These are phyloP conservation scores for Boletus subcaerulescens DNA, from an alignment of 768 basidiomycete genomes.

Conservation along the genomic window DNA sequence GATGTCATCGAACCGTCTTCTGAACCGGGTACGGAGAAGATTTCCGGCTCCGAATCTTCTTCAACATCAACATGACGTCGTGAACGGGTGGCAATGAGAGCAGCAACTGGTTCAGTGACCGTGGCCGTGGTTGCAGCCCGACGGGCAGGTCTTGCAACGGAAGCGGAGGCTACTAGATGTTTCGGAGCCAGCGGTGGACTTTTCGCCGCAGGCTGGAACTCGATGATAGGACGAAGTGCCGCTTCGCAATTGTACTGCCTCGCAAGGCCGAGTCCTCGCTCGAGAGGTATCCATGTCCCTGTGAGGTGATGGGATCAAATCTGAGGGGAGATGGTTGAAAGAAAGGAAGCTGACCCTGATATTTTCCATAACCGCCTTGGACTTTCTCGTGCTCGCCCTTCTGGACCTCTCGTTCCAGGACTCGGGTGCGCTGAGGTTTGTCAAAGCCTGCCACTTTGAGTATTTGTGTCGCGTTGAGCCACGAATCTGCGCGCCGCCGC, in stretches of 20 bases:
- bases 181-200: slow-evolving; percentile 96
- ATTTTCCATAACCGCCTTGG: slow-evolving; percentile 99
- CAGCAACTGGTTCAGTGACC: slow-evolving; percentile 14
- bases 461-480: slow-evolving; percentile 99
- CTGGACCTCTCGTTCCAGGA: slow-evolving; percentile 96
- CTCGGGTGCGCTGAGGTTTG: slow-evolving; percentile 96
- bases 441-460: slow-evolving; percentile 99
- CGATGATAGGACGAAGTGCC: slow-evolving; percentile 87
- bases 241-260: slow-evolving; percentile 92
- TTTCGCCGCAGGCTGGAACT: slow-evolving; percentile 85
- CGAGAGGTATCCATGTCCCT: slow-evolving; percentile 99
- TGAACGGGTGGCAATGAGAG: slow-evolving; percentile 51
- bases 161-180: slow-evolving; percentile 74
- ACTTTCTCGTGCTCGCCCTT: slow-evolving; percentile 99
- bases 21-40: slow-evolving; percentile 67
- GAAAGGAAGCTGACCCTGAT: slow-evolving; percentile 73
- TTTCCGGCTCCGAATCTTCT: slow-evolving; percentile 62
- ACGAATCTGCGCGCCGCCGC: slow-evolving; percentile 93
- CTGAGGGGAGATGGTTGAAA: neutral
- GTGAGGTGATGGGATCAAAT: slow-evolving; percentile 1
- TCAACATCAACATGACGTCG: slow-evolving; percentile 48
- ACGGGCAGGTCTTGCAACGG: slow-evolving; percentile 37
- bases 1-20: slow-evolving; percentile 89
- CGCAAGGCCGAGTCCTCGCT: slow-evolving; percentile 80
- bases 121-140: slow-evolving; percentile 16